Percentiles rank a stretch among this genome's conserved stretches.
Conservation (phyloP, 495 filamentous ascomycete species). For the Hapsidospora chrysogenum region DNA sequence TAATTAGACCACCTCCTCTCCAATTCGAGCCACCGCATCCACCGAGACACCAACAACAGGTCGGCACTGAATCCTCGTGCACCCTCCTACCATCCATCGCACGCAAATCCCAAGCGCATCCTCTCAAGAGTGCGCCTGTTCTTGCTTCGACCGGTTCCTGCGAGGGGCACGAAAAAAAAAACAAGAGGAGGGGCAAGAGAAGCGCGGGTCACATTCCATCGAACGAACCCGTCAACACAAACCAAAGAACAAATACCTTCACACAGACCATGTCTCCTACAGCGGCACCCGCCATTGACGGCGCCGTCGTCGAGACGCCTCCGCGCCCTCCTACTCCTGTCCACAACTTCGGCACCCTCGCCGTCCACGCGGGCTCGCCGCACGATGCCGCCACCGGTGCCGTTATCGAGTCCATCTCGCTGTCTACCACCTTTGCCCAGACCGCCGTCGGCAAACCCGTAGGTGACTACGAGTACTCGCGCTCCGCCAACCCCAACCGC, state of each 20-base stretch:
- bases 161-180: background rate
- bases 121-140: no score
- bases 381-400: slow-evolving; percentile 76
- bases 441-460: slow-evolving; percentile 61
- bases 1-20: no score
- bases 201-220: background rate
- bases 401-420: slow-evolving; percentile 78
- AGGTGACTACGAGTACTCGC: slow-evolving; percentile 67
- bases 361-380: slow-evolving; percentile 72
- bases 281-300: slow-evolving; percentile 2
- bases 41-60: no score
- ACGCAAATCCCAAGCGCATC: no score
- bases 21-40: no score
- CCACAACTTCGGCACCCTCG: slow-evolving; percentile 63
- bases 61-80: no score
- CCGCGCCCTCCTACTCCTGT: slow-evolving; percentile 12
- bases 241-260: background rate
- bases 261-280: slow-evolving; percentile 1
- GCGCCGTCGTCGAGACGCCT: slow-evolving; percentile 14
- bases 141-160: background rate
- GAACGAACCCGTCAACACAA: no score
- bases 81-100: no score
- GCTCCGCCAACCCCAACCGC: slow-evolving; percentile 67
- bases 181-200: background rate
- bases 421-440: slow-evolving; percentile 79